These are phyloP conservation scores for Actinomucor elegans DNA, from an alignment of 371 early-diverging fungal genomes.

Conservation along the genomic window DNA sequence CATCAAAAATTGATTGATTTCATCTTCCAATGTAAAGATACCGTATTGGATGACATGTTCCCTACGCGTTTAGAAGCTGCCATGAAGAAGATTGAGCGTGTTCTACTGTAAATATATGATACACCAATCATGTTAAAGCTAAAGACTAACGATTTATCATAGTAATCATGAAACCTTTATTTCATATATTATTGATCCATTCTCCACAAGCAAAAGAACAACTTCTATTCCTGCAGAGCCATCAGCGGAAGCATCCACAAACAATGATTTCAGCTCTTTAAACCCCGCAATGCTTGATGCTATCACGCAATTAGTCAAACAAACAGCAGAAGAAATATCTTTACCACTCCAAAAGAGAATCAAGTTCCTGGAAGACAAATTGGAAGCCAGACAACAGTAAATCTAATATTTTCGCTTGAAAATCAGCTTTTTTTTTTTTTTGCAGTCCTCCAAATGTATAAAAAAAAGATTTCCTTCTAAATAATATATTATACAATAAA, in stretches of 20 bases:
- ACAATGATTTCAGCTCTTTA: background rate
- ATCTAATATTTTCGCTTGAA: too few relatives aligned
- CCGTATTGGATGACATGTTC: constrained; percentile 19
- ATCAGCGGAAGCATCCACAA: background rate
- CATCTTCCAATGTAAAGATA: constrained; percentile 24
- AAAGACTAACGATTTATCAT: background rate
- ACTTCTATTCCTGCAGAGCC: background rate
- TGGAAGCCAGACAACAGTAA: constrained; percentile 1
- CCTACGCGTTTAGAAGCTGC: constrained; percentile 14
- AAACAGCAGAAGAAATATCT: constrained; percentile 12
- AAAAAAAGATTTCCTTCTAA: too few relatives aligned
- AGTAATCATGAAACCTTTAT: constrained; percentile 30
- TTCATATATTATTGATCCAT: constrained; percentile 23
- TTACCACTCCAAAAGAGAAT: constrained; percentile 11
- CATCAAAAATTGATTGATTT: constrained; percentile 24
- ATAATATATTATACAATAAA: too few relatives aligned
- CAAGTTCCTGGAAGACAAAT: constrained; percentile 17
- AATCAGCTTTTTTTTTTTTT: too few relatives aligned
- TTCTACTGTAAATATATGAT: constrained; percentile 12
- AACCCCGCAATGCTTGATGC: constrained; percentile 22
- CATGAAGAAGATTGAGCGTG: constrained; percentile 22
- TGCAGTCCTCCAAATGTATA: too few relatives aligned
- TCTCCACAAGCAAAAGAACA: constrained; percentile 3
- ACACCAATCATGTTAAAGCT: background rate
- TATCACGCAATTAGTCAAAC: constrained; percentile 11